Conservation (phyloP, 495 filamentous ascomycete species). For the Collariella sp. region DNA sequence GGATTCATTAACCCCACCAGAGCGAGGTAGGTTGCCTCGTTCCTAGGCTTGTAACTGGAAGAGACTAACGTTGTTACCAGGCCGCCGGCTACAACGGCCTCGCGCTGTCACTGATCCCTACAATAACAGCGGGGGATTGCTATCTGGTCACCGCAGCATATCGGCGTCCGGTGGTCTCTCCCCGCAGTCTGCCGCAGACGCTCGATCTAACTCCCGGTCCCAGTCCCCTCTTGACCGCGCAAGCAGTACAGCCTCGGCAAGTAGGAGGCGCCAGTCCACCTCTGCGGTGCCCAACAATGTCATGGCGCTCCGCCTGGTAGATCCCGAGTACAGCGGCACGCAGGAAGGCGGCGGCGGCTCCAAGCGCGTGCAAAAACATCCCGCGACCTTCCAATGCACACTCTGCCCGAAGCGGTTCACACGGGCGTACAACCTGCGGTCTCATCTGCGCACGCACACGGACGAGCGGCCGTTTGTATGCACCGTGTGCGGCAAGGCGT, state of each 20-base stretch:
- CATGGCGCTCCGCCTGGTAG: constrained; percentile 84
- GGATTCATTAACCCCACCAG: constrained; percentile 76
- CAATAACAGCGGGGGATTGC: constrained; percentile 32
- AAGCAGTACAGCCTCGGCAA: constrained; percentile 48
- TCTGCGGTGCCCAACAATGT: constrained; percentile 82
- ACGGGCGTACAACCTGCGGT: constrained; percentile 80
- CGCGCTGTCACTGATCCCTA: constrained; percentile 71
- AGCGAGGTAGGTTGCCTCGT: constrained; percentile 55
- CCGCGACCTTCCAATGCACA: constrained; percentile 80
- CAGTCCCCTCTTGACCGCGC: constrained; percentile 58
- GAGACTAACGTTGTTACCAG: constrained; percentile 21
- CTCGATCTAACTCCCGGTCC: constrained; percentile 47
- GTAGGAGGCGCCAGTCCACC: constrained; percentile 70
- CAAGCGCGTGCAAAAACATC: constrained; percentile 89
- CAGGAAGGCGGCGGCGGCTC: constrained; percentile 41
- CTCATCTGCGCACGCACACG: constrained; percentile 86
- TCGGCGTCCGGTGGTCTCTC: constrained; percentile 34
- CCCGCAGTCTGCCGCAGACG: constrained; percentile 38
- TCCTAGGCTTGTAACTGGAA: not conserved
- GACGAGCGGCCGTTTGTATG: constrained; percentile 93
- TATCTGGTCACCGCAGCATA: constrained; percentile 33
- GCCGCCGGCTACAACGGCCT: constrained; percentile 47
- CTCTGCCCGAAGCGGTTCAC: constrained; percentile 85
- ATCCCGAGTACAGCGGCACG: constrained; percentile 65
- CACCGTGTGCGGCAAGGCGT: constrained; percentile 92